phyloP scores from a whole-genome alignment of 2,329 filamentous ascomycete genomes.

The Lomentospora prolificans region DNA sequence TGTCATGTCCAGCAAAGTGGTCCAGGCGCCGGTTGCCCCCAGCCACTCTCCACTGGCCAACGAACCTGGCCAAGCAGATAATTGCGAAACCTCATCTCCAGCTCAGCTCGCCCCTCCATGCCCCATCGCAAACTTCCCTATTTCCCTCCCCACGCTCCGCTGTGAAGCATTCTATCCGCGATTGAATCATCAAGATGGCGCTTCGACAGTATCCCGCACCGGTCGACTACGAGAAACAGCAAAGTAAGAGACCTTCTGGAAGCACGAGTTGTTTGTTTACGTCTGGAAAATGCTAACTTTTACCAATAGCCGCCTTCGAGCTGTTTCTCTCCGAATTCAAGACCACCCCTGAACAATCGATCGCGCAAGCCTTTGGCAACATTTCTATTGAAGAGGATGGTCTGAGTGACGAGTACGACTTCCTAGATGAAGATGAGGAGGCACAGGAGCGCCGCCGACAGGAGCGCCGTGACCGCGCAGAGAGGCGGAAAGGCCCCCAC shows the following conservation, averaged over 20 bases:
- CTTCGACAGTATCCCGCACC: constrained; percentile 51
- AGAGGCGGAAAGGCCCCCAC: constrained; percentile 46
- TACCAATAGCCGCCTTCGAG: constrained; percentile 61
- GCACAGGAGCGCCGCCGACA: constrained; percentile 39
- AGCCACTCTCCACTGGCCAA: constrained; percentile 16
- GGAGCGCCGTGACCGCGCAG: constrained; percentile 37
- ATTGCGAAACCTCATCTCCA: constrained; percentile 13
- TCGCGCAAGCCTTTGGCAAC: constrained; percentile 72
- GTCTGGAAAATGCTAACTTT: constrained; percentile 18
- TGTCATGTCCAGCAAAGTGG: not conserved
- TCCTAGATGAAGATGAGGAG: constrained; percentile 74
- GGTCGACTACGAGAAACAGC: constrained; percentile 82
- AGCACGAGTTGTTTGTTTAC: too few species aligned
- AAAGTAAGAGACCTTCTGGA: constrained; percentile 48
- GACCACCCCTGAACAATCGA: constrained; percentile 57
- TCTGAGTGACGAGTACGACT: constrained; percentile 82
- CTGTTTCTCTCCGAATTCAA: constrained; percentile 87
- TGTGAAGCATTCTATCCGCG: not conserved
- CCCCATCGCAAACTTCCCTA: constrained; percentile 12
- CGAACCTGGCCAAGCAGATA: constrained; percentile 2
- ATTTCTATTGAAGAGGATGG: constrained; percentile 83
- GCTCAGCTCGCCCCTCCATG: constrained; percentile 18
- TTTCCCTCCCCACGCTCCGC: not conserved
- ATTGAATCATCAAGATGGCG: constrained; percentile 52
- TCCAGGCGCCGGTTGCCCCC: constrained; percentile 4